Evolutionary conservation across 768 basidiomycete species (phyloP).

Genomic region (Ephemerocybe angulata): DNA sequence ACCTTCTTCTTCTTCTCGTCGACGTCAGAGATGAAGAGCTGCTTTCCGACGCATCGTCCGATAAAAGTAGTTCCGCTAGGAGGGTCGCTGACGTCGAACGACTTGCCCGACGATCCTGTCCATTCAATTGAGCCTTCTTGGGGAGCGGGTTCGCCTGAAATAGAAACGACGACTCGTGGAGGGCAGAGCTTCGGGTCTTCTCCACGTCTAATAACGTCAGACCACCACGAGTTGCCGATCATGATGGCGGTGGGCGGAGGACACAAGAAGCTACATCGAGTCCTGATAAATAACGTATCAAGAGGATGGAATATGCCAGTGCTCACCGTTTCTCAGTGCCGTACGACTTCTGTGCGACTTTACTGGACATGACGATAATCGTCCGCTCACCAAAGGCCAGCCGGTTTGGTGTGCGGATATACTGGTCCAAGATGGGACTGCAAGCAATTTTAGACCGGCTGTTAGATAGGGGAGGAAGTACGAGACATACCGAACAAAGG

Average conservation of each 20-base stretch:
- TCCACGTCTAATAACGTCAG: slow-evolving; percentile 68
- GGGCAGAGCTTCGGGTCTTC: slow-evolving; percentile 72
- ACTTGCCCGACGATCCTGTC: slow-evolving; percentile 81
- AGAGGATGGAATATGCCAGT: slow-evolving; percentile 1
- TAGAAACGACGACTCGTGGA: slow-evolving; percentile 83
- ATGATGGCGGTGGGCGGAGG: slow-evolving; percentile 92
- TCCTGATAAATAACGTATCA: slow-evolving; percentile 14
- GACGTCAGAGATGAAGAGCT: slow-evolving; percentile 91
- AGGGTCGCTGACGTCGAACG: slow-evolving; percentile 76
- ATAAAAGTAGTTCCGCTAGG: slow-evolving; percentile 84
- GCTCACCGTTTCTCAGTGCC: slow-evolving; percentile 88
- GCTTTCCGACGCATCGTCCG: slow-evolving; percentile 90
- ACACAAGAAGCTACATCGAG: slow-evolving; percentile 78
- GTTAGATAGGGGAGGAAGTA: not conserved
- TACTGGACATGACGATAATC: slow-evolving; percentile 96
- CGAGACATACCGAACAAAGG: slow-evolving; percentile 66
- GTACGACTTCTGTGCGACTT: slow-evolving; percentile 96
- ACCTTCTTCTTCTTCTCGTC: slow-evolving; percentile 96
- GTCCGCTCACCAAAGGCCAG: slow-evolving; percentile 91
- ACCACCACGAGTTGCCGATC: slow-evolving; percentile 95
- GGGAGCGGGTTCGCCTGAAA: slow-evolving; percentile 85
- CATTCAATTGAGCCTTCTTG: slow-evolving; percentile 86
- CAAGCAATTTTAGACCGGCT: slow-evolving; percentile 4
- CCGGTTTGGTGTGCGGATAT: slow-evolving; percentile 78
- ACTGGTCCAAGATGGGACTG: slow-evolving; percentile 82